Percentiles rank a stretch among this genome's conserved stretches.
These are phyloP conservation scores for Brettanomyces custersianus DNA, from an alignment of 805 yeast species.

Conservation along the genomic window DNA sequence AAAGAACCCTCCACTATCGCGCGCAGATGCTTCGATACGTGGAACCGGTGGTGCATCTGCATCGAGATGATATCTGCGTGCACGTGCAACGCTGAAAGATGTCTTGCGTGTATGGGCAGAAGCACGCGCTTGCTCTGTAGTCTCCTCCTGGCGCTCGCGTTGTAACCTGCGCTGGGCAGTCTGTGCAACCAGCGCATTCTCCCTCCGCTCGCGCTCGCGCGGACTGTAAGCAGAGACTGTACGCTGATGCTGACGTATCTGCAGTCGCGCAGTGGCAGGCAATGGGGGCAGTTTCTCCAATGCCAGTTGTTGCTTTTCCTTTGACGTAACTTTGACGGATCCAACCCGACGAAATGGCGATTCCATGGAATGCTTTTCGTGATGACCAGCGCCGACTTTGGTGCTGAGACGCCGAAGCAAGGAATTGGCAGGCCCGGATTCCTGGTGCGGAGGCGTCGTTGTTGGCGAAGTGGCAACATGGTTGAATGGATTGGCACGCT, in stretches of 20 bases:
- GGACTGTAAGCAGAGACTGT: constrained; percentile 30
- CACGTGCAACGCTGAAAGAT: constrained; percentile 31
- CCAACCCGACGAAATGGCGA: constrained; percentile 48
- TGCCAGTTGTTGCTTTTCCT: constrained; percentile 35
- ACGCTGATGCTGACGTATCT: constrained; percentile 26
- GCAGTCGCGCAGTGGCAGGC: constrained; percentile 20
- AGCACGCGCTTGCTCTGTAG: constrained; percentile 77
- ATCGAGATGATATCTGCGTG: constrained; percentile 11
- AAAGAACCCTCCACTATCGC: constrained; percentile 47
- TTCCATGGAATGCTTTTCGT: constrained; percentile 11
- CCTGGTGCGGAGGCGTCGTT: constrained; percentile 14
- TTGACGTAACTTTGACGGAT: constrained; percentile 51
- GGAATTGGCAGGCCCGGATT: constrained; percentile 15
- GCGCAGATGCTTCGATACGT: constrained; percentile 22
- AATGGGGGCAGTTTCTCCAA: constrained; percentile 18
- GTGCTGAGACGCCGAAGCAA: constrained; percentile 27
- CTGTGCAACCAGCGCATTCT: background rate
- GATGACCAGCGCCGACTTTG: constrained; percentile 7
- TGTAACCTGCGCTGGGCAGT: background rate
- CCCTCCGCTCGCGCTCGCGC: constrained; percentile 3
- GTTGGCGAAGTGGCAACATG: constrained; percentile 10
- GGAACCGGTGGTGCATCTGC: constrained; percentile 38
- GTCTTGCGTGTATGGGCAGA: constrained; percentile 73
- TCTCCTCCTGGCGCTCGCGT: background rate
- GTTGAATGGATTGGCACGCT: constrained; percentile 16